Conservation (phyloP, 2,329 filamentous ascomycete species). For the Diaporthe amygdali region DNA sequence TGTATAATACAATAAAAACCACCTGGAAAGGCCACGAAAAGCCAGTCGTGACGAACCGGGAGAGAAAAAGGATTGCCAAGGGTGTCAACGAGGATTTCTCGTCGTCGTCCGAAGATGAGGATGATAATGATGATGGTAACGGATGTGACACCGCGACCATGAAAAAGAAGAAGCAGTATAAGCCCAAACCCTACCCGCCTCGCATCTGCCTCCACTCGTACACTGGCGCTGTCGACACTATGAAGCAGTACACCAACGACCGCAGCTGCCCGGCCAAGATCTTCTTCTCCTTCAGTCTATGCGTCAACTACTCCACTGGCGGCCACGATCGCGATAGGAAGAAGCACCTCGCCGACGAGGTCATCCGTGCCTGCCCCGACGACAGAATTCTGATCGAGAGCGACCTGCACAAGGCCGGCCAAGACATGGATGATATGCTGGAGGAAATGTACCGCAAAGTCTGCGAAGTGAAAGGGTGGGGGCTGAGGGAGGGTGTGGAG, state of each 20-base stretch:
- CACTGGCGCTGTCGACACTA: slow-evolving; percentile 75
- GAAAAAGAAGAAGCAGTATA: slow-evolving; percentile 24
- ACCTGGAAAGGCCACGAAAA: slow-evolving; percentile 76
- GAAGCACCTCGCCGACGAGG: slow-evolving; percentile 48
- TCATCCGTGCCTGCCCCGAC: slow-evolving; percentile 76
- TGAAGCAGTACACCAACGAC: slow-evolving; percentile 79
- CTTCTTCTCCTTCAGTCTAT: slow-evolving; percentile 87
- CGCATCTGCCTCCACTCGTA: slow-evolving; percentile 94
- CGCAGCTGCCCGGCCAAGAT: slow-evolving; percentile 75
- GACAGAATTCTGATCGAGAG: slow-evolving; percentile 86
- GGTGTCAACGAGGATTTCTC: slow-evolving; percentile 52
- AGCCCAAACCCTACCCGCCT: slow-evolving; percentile 75
- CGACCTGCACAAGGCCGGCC: slow-evolving; percentile 83
- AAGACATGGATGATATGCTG: slow-evolving; percentile 77
- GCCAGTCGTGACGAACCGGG: slow-evolving; percentile 62
- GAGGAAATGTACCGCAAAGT: slow-evolving; percentile 79
- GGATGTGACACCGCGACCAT: accelerated
- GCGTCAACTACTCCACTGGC: slow-evolving; percentile 75
- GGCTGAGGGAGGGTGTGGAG: slow-evolving; percentile 71
- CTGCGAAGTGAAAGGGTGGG: slow-evolving; percentile 81
- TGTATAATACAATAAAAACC: slow-evolving; percentile 68
- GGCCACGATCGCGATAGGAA: slow-evolving; percentile 51
- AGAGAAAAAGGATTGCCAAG: slow-evolving; percentile 55
- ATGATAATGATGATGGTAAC: slow-evolving; percentile 25
- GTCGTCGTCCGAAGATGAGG: slow-evolving; percentile 30